A percentile compares a stretch with the other conserved stretches of the same genome.
phyloP scores from a whole-genome alignment of 75 land plant genomes.

The Sequoiadendron giganteum region DNA sequence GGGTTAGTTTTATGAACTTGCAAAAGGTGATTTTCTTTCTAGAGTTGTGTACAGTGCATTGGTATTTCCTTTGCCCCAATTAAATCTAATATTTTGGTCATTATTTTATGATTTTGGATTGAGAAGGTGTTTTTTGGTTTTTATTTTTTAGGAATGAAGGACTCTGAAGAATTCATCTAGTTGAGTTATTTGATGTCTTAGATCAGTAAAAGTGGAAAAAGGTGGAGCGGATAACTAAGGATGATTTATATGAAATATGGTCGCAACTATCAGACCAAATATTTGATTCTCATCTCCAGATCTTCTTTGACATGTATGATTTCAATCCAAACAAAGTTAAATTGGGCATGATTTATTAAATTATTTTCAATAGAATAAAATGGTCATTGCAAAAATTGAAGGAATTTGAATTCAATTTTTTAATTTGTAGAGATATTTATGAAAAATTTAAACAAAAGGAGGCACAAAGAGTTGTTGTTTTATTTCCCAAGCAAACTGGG shows the following conservation, averaged over 20 bases:
- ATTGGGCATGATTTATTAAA: background rate
- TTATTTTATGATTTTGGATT: no score
- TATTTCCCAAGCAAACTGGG: no score
- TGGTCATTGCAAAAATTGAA: no score
- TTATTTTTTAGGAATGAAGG: slow-evolving; percentile 72
- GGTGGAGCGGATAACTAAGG: slow-evolving; percentile 40
- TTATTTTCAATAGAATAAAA: background rate
- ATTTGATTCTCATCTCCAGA: slow-evolving; percentile 92
- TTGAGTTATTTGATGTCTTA: slow-evolving; percentile 80
- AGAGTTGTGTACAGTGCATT: slow-evolving; percentile 83
- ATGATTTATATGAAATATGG: no score
- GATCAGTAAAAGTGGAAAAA: slow-evolving; percentile 44
- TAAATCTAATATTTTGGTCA: no score
- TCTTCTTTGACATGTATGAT: slow-evolving; percentile 93
- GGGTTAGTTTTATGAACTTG: slow-evolving; percentile 59
- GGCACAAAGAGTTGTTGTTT: no score
- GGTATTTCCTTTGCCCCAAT: slow-evolving; percentile 28
- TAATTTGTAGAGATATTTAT: background rate
- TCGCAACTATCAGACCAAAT: slow-evolving; percentile 86
- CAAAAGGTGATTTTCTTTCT: slow-evolving; percentile 52
- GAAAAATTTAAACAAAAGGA: no score
- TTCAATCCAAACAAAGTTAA: background rate
- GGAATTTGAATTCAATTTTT: background rate
- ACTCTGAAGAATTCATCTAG: slow-evolving; percentile 90
- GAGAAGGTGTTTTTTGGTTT: background rate